Evolutionary conservation across 1,284 basidiomycete species (phyloP), one percentile per base, ranked within the genome.

Genomic region (Trichosporon sp.): DNA sequence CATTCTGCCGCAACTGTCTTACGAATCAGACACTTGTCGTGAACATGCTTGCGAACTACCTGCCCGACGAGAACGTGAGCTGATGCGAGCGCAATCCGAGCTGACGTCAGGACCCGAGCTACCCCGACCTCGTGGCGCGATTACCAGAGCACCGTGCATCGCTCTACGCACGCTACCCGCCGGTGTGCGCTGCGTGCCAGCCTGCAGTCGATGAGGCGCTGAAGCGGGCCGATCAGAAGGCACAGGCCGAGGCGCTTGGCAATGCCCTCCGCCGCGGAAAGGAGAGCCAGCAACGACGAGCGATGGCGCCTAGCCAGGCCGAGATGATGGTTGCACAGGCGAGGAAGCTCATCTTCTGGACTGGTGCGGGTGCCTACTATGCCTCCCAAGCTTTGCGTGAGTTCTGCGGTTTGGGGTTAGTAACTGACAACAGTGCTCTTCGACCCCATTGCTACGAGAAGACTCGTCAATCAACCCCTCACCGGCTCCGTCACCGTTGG

Each of bases 1-100:
- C 89, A 3, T 95, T 96, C 85, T 97, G 94, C 81, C 90, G 91
- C 75, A 89, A 88, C 11, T 96, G 94, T 80, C 89, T 91, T 74
- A 92, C 92, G n/a, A 96, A 96, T 83, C 92, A 96, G 79, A 91
- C 89, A 83, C 87, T 97, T 37, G 86, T 94, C 67, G 86, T 93
- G 73, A 92, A 94, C 80, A 87, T 97, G 68, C 85, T 96, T 35
- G 92, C 93, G 4, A 94, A 92, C 76, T 97, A 96, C 80, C 87
- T 96, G 0, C 93, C 94, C 1, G 65, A 84, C 85, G 70, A 88
- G 86, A 16, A 86, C 87, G 78, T 92, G 35, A 37, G 59, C 31
- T n/a, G 16, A 2, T 26, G 26, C 26, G 26, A 26, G 26, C 26
- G 26, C 1, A 26, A 26, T 26, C 26, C 2, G 26, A 26, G 51